phyloP scores from a whole-genome alignment of 768 basidiomycete species.

The Mycena pura region DNA sequence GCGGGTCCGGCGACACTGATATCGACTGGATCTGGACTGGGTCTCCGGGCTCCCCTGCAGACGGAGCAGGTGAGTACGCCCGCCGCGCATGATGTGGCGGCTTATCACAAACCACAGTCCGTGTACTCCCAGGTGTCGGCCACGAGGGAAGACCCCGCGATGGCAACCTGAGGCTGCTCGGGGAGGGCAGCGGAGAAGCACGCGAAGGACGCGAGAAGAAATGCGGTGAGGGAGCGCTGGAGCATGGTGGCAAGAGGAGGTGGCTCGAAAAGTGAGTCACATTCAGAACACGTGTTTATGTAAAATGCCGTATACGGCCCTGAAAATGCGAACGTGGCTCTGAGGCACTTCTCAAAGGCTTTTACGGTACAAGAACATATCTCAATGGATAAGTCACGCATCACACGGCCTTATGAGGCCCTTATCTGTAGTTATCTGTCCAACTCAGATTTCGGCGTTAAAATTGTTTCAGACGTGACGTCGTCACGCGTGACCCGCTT shows the following conservation, averaged over 20 bases:
- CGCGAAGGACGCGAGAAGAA: slow-evolving; percentile 11
- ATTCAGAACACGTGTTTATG: no score
- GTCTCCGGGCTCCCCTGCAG: slow-evolving; percentile 44
- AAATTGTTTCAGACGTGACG: no score
- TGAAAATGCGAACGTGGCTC: no score
- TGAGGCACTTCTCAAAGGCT: no score
- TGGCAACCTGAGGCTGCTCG: background rate
- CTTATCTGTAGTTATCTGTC: no score
- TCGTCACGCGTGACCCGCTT: no score
- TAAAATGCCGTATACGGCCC: no score
- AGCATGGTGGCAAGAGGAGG: background rate
- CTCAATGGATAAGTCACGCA: no score
- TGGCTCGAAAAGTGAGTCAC: no score
- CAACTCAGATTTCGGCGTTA: no score
- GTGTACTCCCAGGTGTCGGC: slow-evolving; percentile 54
- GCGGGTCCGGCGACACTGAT: slow-evolving; percentile 67
- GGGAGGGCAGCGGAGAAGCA: slow-evolving; percentile 1
- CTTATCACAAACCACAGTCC: slow-evolving; percentile 59
- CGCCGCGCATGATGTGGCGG: background rate
- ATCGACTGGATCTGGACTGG: slow-evolving; percentile 58
- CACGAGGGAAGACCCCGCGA: slow-evolving; percentile 33
- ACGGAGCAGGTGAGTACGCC: background rate
- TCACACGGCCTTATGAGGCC: no score
- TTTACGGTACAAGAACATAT: no score
- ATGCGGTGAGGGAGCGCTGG: background rate